Percentiles rank a stretch among this genome's conserved stretches.
Evolutionary conservation across 2,329 filamentous ascomycete species (phyloP).

Genomic region (Boeremia lycopersici): DNA sequence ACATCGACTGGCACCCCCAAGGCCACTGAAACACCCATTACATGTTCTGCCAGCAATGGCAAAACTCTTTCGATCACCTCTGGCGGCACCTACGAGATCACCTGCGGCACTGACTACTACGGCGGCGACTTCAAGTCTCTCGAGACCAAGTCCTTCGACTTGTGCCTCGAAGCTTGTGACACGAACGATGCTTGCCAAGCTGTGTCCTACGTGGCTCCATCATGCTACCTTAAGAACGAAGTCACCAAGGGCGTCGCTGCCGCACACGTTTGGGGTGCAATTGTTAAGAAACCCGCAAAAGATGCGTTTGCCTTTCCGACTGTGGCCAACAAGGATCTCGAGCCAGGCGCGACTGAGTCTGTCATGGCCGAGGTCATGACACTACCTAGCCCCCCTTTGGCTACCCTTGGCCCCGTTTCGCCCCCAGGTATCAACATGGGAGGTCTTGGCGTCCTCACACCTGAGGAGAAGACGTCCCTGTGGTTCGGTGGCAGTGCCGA

Average conservation of each 20-base stretch:
- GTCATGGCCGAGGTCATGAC: constrained; percentile 11
- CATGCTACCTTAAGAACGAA: constrained; percentile 15
- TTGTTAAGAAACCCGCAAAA: constrained; percentile 10
- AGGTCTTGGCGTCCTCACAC: constrained; percentile 10
- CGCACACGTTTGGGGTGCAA: constrained; percentile 7
- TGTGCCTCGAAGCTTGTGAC: constrained; percentile 12
- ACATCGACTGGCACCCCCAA: not conserved
- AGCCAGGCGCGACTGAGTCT: constrained; percentile 6
- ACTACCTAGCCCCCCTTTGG: constrained; percentile 8
- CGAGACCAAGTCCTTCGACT: constrained; percentile 7
- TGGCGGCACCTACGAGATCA: constrained; percentile 13
- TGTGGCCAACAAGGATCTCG: not conserved
- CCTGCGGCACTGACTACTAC: constrained; percentile 7
- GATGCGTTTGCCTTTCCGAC: constrained; percentile 8
- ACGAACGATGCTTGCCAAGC: constrained; percentile 12
- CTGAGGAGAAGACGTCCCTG: constrained; percentile 2
- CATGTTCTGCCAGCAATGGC: constrained; percentile 9
- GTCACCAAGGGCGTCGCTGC: constrained; percentile 2
- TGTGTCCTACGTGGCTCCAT: constrained; percentile 5
- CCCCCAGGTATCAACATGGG: constrained; percentile 15
- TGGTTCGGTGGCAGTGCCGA: constrained; percentile 12
- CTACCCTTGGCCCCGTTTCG: constrained; percentile 6
- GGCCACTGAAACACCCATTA: constrained; percentile 1
- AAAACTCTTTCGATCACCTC: constrained; percentile 7
- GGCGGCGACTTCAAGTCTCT: constrained; percentile 14